Evolutionary conservation across 345 rosid genomes (phyloP).

Genomic region (Populus simonii): DNA sequence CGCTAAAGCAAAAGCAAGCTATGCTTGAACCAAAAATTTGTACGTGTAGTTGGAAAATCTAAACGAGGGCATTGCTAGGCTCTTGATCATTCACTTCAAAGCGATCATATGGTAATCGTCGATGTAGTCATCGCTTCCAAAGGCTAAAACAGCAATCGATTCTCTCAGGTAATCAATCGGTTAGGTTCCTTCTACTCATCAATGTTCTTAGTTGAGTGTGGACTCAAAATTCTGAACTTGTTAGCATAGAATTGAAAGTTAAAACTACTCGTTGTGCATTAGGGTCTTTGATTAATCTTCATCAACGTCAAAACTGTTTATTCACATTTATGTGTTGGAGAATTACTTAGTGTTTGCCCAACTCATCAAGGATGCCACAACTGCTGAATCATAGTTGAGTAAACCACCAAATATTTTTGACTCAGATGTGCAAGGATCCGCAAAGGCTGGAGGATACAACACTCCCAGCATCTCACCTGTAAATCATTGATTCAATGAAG

Average conservation of each 20-base stretch:
- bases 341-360: conserved; percentile 25
- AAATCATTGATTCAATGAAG: background rate
- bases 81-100: too few relatives aligned
- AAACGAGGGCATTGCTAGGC: too few relatives aligned
- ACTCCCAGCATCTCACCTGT: conserved; percentile 25
- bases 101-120: conserved; percentile 40
- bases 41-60: too few relatives aligned
- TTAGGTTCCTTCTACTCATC: conserved; percentile 35
- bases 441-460: conserved; percentile 49
- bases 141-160: conserved; percentile 52
- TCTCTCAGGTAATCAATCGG: conserved; percentile 36
- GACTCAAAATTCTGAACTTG: conserved; percentile 30
- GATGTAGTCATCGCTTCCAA: conserved; percentile 51
- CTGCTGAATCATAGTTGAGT: conserved; percentile 31
- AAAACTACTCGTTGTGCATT: background rate
- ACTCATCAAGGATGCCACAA: conserved; percentile 30
- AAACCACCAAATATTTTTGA: conserved; percentile 18
- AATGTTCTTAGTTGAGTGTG: conserved; percentile 16
- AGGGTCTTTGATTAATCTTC: too few relatives aligned
- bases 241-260: conserved; percentile 25
- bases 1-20: too few relatives aligned
- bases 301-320: background rate
- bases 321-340: background rate
- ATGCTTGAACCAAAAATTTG: too few relatives aligned
- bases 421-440: conserved; percentile 63